Conservation (phyloP, 176 grass and related monocot genomes). For the Poa annua region DNA sequence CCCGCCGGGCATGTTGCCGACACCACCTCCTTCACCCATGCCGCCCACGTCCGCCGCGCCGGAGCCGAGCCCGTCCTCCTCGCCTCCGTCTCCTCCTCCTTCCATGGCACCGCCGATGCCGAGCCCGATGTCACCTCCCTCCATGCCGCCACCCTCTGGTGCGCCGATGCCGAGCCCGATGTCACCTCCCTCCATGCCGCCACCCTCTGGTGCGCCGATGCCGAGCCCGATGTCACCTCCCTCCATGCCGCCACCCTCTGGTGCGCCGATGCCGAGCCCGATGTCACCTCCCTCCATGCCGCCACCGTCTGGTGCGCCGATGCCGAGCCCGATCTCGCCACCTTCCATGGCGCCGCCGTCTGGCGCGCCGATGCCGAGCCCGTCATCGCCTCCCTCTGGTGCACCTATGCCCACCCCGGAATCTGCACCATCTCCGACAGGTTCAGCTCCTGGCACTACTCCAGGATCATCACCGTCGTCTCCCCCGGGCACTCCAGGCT, state of each 20-base stretch:
- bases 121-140: not conserved
- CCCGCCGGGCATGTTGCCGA: not conserved
- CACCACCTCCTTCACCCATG: not conserved
- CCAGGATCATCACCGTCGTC: too few relatives aligned
- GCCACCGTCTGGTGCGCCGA: not conserved
- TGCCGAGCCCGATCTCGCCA: constrained; percentile 3
- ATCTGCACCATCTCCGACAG: not conserved
- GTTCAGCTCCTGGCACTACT: constrained; percentile 7
- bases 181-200: not conserved
- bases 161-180: constrained; percentile 2
- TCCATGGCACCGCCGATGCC: not conserved
- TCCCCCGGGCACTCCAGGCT: constrained; percentile 9
- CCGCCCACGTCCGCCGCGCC: constrained; percentile 17
- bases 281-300: not conserved
- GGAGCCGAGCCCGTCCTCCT: too few relatives aligned
- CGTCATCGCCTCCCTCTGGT: constrained; percentile 8
- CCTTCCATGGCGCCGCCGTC: constrained; percentile 2
- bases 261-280: not conserved
- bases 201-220: not conserved
- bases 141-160: not conserved
- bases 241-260: not conserved
- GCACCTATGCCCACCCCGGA: constrained; percentile 21
- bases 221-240: not conserved
- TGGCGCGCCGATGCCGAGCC: not conserved
- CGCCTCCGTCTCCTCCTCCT: too few relatives aligned